Evolutionary conservation across 2,329 filamentous ascomycete species (phyloP), one percentile per base, ranked within the genome.

Genomic region (Nemania sp.): DNA sequence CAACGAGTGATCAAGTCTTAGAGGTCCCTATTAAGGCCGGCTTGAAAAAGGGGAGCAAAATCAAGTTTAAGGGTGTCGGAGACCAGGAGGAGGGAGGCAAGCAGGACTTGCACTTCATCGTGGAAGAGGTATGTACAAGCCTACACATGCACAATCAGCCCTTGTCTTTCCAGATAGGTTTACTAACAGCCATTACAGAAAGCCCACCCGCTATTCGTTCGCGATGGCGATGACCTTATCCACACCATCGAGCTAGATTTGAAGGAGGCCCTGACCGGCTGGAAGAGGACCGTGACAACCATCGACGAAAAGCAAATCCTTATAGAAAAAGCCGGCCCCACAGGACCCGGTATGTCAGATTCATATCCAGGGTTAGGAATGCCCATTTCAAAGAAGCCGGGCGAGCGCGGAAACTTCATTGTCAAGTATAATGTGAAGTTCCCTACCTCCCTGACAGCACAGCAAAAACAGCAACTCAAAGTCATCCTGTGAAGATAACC

Each of bases 61-160:
- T 99, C 74, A 97, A 97, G 75, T 99, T 96, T 70, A 90, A 89
- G 68, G 91, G 93, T 36, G 92, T 99, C n/a, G 94, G 94, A 9
- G 94, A 99, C 72, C 92, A 97, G 71, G 91, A 96, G 57, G 94
- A 97, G 68, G 94, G 94, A 36, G 93, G 93, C 12, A 90, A 91
- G 54, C 94, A 99, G 72, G 94, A 99, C 73, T 74, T 99, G 47
- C 92, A 97, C 71, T 96, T 99, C 66, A 88, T 99, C 54, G 83
- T 99, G 19, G 88, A 91, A 73, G 93, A 97, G 87, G 91, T 92
- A 83, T 78, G 86, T 47, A 34, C 20, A 12, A 26, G 20, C 3
- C 1, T n/a, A 4, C 19, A n/a, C 8, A 36, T 19, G 22, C 17
- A 33, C 12, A 9, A 31, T 17, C 28, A 34, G 14, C n/a, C 7